A percentile compares a stretch with the other conserved stretches of the same genome.
These are phyloP conservation scores for Vitis hybrid DNA, from an alignment of 177 flowering plant species.

Conservation along the genomic window DNA sequence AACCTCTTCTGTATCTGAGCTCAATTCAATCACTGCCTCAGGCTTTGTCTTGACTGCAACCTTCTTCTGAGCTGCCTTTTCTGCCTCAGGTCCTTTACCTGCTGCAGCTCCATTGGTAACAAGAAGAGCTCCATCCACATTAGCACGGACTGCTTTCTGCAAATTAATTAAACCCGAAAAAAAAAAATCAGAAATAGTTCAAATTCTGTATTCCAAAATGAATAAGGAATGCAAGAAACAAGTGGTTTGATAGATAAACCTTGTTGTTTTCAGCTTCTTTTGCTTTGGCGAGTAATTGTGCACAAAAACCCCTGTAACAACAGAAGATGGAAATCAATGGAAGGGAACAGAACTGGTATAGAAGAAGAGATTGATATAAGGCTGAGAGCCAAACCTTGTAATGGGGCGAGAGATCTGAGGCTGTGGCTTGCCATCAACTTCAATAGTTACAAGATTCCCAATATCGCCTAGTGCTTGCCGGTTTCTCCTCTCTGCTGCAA, in stretches of 20 bases:
- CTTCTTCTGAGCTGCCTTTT: conserved; percentile 38
- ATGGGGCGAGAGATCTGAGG: conserved; percentile 49
- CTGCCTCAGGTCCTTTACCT: conserved; percentile 1
- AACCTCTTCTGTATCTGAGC: conserved; percentile 38
- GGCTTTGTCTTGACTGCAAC: conserved; percentile 33
- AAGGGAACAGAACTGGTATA: background rate
- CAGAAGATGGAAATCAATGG: background rate
- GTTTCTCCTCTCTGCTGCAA: conserved; percentile 34
- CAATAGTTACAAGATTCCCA: conserved; percentile 59
- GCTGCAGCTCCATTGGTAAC: too few relatives aligned
- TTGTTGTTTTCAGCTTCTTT: conserved; percentile 56
- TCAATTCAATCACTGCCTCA: conserved; percentile 35
- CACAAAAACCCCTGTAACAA: conserved; percentile 54
- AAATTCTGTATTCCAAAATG: background rate
- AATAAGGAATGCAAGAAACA: background rate
- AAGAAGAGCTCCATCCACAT: conserved; percentile 22
- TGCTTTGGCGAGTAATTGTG: conserved; percentile 70
- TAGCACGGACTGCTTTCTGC: conserved; percentile 36
- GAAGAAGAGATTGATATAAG: background rate
- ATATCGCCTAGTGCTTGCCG: conserved; percentile 74
- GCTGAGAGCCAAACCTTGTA: conserved; percentile 39
- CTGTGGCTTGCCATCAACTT: conserved; percentile 41
- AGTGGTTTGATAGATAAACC: conserved; percentile 24
- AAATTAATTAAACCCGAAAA: conserved; percentile 7
- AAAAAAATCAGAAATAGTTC: background rate